Conservation (phyloP, 352 stramenopile species). For the Phytopythium helicoides region DNA sequence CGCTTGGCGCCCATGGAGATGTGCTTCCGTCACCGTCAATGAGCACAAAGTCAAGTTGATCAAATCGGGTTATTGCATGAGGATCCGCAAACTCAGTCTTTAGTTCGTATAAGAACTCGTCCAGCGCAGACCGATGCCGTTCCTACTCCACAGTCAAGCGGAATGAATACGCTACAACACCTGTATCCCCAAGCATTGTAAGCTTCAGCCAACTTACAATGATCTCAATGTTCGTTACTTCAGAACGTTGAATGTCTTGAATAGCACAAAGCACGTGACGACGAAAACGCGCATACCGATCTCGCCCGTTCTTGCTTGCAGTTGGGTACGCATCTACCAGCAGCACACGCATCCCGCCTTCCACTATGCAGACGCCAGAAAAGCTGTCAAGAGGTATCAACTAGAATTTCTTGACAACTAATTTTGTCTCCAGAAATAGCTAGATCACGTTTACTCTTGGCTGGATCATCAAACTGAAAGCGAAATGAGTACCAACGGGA, state of each 20-base stretch:
- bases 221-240: conserved; percentile 62
- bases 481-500: not conserved
- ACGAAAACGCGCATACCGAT: conserved; percentile 52
- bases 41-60: conserved; percentile 81
- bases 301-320: conserved; percentile 33
- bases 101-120: conserved; percentile 76
- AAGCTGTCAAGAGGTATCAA: too few relatives aligned
- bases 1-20: conserved; percentile 52
- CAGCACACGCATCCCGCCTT: conserved; percentile 55
- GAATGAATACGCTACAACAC: too few relatives aligned
- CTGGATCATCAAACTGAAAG: too few relatives aligned
- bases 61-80: conserved; percentile 70
- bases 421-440: conserved; percentile 5
- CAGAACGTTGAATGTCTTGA: conserved; percentile 51
- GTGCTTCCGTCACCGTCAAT: conserved; percentile 65
- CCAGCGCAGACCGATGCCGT: conserved; percentile 52
- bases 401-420: not conserved
- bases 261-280: conserved; percentile 46
- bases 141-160: conserved; percentile 29
- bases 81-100: conserved; percentile 65
- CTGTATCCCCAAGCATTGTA: too few relatives aligned
- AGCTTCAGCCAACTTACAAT: conserved; percentile 36
- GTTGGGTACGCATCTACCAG: conserved; percentile 65
- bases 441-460: too few relatives aligned
- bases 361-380: too few relatives aligned